Base-by-base conservation (phyloP, 495 filamentous ascomycete genomes). In the Aspergillus baeticus region DNA sequence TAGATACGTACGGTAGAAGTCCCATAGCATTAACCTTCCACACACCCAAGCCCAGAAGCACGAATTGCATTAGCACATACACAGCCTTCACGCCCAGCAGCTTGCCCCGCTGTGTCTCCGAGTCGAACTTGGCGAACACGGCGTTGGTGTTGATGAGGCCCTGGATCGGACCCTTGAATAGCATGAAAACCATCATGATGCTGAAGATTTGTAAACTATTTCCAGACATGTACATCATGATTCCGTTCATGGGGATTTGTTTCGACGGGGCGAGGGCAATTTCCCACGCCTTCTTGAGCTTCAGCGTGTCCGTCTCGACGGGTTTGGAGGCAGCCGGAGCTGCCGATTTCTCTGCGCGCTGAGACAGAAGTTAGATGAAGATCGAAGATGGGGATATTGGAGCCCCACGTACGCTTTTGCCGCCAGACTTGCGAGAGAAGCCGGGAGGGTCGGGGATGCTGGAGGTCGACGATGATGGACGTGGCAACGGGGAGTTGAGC, bases 191-290 rank as follows among this genome's bases (percentile, higher is more conserved):
- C 94, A 98, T 98, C 91, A 98, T 96, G 69, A 99, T 97, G 73
- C 86, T 91, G 80, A 99, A 99, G 59, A 99, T 97, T 74, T 99
- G 94, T 22, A 99, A 85, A 54, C 89, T 90, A 76, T 97, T 98
- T 65, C 94, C 94, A 55, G 94, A 96, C 95, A 99, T 98, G 81
- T 99, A 99, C 92, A 98, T 98, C 87, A 96, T 96, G 74, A 99
- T 92, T 42, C 84, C 91, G 55, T 95, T 97, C 94, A 98, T 98
- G 48, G 94, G 94, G 41, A 99, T 80, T 67, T 87, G 85, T 76
- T 99, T 99, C 47, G 92, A 87, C 2, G 94, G 94, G 4, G 88
- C 95, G 34, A 99, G 82, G 31, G 94, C 95, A 18, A 99, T 82
- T 74, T 99, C 94, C 95, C 95, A 99, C 1, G 94, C 93, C 68